Conservation (phyloP, 1,284 basidiomycete species). For the Meripilus lineatus region DNA sequence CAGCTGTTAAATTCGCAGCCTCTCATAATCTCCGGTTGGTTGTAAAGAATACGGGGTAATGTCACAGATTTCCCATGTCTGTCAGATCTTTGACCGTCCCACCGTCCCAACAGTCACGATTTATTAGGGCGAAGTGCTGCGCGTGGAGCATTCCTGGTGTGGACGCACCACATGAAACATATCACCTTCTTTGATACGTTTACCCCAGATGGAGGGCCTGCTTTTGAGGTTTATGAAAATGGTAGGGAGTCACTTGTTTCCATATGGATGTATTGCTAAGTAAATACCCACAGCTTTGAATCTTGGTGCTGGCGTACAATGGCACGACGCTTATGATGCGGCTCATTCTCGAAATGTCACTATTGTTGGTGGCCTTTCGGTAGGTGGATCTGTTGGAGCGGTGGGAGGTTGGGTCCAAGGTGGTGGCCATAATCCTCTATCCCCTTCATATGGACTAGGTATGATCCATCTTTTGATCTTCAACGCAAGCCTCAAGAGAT, state of each 20-base stretch:
- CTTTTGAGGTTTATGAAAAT: conserved; percentile 12
- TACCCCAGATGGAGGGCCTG: conserved; percentile 16
- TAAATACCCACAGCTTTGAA: conserved; percentile 29
- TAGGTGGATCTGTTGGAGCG: conserved; percentile 26
- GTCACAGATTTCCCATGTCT: background rate
- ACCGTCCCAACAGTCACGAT: conserved; percentile 13
- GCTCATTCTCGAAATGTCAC: conserved; percentile 20
- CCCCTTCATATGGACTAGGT: conserved; percentile 42
- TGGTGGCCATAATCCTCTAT: conserved; percentile 35
- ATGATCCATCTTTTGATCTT: conserved; percentile 5
- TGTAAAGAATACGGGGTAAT: conserved; percentile 45
- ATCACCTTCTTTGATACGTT: conserved; percentile 19
- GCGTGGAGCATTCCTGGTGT: conserved; percentile 18
- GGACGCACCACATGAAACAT: conserved; percentile 22
- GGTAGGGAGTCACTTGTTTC: conserved; percentile 8
- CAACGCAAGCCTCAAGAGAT: too few species aligned
- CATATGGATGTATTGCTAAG: background rate
- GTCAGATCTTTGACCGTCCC: background rate
- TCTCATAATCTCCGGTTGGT: conserved; percentile 37
- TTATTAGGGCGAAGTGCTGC: conserved; percentile 21
- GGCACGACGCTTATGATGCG: conserved; percentile 36
- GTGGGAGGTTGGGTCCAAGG: conserved; percentile 39
- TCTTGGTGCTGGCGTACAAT: conserved; percentile 41
- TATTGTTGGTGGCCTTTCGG: conserved; percentile 24
- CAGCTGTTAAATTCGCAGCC: conserved; percentile 35